Evolutionary conservation across 139 green algal species (phyloP), one percentile per base, ranked within the genome.

Genomic region (Auxenochlorella protothecoides): DNA sequence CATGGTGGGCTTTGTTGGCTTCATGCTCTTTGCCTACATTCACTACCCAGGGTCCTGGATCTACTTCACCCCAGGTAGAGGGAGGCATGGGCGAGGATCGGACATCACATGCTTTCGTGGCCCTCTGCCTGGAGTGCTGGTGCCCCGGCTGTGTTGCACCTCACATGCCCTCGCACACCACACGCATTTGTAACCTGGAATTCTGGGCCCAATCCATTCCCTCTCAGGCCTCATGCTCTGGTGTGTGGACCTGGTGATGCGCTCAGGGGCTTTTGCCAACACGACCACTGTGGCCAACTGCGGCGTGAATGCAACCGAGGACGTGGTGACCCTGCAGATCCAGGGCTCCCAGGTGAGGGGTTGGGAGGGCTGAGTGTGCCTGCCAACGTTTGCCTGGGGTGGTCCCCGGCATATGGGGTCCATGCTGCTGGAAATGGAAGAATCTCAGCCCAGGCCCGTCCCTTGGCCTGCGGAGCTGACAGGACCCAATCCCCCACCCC

Each of bases 201-300:
- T 12, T 12, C 11, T n/a, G 6, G 15, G 9, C 14, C 5, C 10
- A 14, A 6, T 55, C 51, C 55, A 2, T 14, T 2, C 9, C 9
- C 16, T 3, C n/a, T 55, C 75, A 79, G 75, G 74, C 16, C 69
- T 79, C 53, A 55, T 82, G 73, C 63, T 82, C 59, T 82, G 81
- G 54, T 74, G 63, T 53, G 74, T 61, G 5, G 77, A 82, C 27
- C 52, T 82, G 6, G 77, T 63, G 7, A 55, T 82, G 63, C 68
- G 77, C 3, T 61, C 56, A n/a, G 70, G 75, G 7, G 74, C 81
- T 63, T 16, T 80, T 57, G 61, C 54, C 56, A 75, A 79, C 51
- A 57, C 72, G 27, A 81, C 77, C 53, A 65, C 63, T 3, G 63
- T 78, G n/a, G 70, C 57, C 2, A 64, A 15, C 1, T 69, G 65